phyloP scores from a whole-genome alignment of 2,329 filamentous ascomycete genomes.

The Sphaerulina musiva region DNA sequence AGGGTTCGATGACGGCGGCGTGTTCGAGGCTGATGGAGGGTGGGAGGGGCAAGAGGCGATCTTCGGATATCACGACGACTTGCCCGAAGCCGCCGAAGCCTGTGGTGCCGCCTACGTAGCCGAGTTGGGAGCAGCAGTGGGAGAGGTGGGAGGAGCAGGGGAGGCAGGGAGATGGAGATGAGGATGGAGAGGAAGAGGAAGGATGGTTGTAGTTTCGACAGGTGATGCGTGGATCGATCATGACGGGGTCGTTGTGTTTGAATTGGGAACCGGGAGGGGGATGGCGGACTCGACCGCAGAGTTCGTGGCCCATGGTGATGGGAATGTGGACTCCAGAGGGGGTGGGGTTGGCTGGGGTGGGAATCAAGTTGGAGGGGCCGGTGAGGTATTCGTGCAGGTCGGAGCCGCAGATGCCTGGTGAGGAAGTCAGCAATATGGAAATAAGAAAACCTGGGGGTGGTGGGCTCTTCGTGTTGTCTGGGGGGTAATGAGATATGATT shows the following conservation, averaged over 20 bases:
- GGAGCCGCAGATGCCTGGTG: slow-evolving; percentile 23
- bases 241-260: slow-evolving; percentile 17
- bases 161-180: slow-evolving; percentile 4
- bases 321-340: slow-evolving; percentile 10
- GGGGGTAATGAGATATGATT: too few species aligned
- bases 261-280: slow-evolving; percentile 14
- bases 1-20: slow-evolving; percentile 23
- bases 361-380: slow-evolving; percentile 13
- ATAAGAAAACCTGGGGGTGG: background rate
- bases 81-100: slow-evolving; percentile 23
- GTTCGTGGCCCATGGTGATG: slow-evolving; percentile 21
- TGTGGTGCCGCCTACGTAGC: slow-evolving; percentile 20
- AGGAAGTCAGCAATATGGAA: background rate
- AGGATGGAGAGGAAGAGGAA: too few species aligned
- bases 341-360: slow-evolving; percentile 9
- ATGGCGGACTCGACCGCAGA: slow-evolving; percentile 21
- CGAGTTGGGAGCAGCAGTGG: slow-evolving; percentile 18
- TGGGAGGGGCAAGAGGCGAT: slow-evolving; percentile 16
- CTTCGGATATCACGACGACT: slow-evolving; percentile 12
- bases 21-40: slow-evolving; percentile 15
- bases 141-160: slow-evolving; percentile 15
- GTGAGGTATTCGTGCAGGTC: slow-evolving; percentile 21
- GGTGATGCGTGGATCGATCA: slow-evolving; percentile 24
- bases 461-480: background rate
- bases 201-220: slow-evolving; percentile 3